Base-by-base conservation (phyloP, 176 grass and related monocot species). In the Lolium rigidum region DNA sequence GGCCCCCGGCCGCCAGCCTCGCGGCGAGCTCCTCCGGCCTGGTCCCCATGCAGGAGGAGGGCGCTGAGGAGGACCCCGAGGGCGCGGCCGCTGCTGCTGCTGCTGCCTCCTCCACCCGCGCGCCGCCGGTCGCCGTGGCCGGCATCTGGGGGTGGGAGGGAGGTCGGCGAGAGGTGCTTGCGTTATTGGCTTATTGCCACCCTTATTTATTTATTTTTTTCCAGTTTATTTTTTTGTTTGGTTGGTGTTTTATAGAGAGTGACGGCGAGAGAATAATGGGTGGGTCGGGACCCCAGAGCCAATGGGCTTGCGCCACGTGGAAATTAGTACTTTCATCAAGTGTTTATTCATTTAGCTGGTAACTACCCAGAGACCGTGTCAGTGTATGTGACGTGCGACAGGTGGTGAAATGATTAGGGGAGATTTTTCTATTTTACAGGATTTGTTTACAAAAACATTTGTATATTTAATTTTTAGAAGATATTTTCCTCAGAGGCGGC, bases 21-120 rank as follows among this genome's bases (percentile, higher is more conserved):
- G 74, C 89, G 78, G 84, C 76, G 47, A 93, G 89, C 76, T 91
- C 91, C 90, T 84, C 94, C 86, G 90, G 90, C 72, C 86, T 87
- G 67, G 88, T 87, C 12, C 88, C 85, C 87, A 85, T 88, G 76
- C 77, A 87, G 69, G 17, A 87, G 69, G 17, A 71, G 43, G 82
- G 13, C 70, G 74, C 74, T 14, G 73, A 70, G n/a, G 18, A 18
- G 14, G 87, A 72, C 52, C 25, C 65, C 10, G 81, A 47, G 7
- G 76, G 55, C 10, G 82, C 67, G 10, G 82, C 67, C 3, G 22
- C 24, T 0, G 35, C 64, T 31, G 82, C 67, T 7, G 22, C 24
- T 1, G 35, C 64, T 43, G 37, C 78, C 81, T 88, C 80, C 74
- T 88, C 85, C 76, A 78, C 88, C 86, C 76, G 80, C 80, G 85